A percentile compares a stretch with the other conserved stretches of the same genome.
phyloP scores from a whole-genome alignment of 176 grass and related monocot genomes.

The Rhynchospora tenuis region DNA sequence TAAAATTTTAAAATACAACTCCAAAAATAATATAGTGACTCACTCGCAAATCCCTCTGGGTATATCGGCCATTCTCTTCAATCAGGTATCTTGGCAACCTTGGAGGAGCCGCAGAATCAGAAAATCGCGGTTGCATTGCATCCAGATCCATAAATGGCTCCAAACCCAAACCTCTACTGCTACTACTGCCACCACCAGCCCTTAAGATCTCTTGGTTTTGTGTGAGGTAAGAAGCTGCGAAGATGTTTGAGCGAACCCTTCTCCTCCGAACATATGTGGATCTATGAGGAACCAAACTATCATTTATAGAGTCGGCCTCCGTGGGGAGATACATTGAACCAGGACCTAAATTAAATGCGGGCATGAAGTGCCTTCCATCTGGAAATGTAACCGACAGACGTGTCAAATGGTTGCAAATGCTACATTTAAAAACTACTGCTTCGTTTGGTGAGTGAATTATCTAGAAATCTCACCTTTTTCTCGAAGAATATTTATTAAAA shows the following conservation, averaged over 20 bases:
- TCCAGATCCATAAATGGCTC: slow-evolving; percentile 55
- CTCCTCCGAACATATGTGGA: slow-evolving; percentile 38
- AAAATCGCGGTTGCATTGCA: slow-evolving; percentile 33
- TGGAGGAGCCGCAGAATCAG: slow-evolving; percentile 33
- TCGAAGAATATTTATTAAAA: neutral
- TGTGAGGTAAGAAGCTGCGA: slow-evolving; percentile 41
- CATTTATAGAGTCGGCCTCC: slow-evolving; percentile 43
- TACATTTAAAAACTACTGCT: neutral
- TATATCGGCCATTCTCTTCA: slow-evolving; percentile 24
- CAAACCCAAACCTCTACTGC: slow-evolving; percentile 9
- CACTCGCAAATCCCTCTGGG: slow-evolving; percentile 5
- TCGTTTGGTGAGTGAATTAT: neutral
- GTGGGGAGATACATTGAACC: slow-evolving; percentile 51
- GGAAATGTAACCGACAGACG: neutral
- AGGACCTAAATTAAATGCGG: slow-evolving; percentile 50
- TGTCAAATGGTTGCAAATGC: slow-evolving; percentile 5
- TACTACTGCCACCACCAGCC: neutral
- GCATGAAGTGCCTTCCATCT: slow-evolving; percentile 60
- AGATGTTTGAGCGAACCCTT: slow-evolving; percentile 63
- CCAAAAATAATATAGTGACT: neutral
- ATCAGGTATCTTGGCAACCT: slow-evolving; percentile 17
- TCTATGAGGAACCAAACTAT: slow-evolving; percentile 47
- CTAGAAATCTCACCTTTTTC: neutral
- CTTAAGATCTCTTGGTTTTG: slow-evolving; percentile 57
- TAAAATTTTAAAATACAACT: neutral